These are phyloP conservation scores for Osmanthus fragrans DNA, from an alignment of 257 asterid genomes.

Conservation along the genomic window DNA sequence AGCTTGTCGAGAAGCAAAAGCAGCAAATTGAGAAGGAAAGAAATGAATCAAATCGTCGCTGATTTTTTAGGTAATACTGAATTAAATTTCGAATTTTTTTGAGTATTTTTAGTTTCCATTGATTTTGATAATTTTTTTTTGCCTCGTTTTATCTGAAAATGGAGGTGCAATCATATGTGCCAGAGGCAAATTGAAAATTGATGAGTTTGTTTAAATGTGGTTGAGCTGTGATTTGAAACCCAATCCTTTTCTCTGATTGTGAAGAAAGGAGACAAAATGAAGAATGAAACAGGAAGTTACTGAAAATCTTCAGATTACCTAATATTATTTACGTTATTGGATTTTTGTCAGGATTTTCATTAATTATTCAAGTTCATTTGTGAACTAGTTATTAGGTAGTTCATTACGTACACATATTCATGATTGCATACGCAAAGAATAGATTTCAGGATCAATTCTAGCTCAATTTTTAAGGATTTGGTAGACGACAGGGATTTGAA, in stretches of 20 bases:
- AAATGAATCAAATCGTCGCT: conserved; percentile 36
- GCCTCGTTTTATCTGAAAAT: background rate
- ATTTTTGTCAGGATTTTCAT: background rate
- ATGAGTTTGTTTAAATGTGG: background rate
- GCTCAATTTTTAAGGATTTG: no score
- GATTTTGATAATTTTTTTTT: background rate
- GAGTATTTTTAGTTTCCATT: background rate
- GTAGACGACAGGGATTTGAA: no score
- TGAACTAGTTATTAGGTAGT: no score
- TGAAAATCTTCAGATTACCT: background rate
- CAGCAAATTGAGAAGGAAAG: conserved; percentile 69
- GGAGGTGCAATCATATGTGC: background rate
- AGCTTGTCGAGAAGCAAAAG: conserved; percentile 93
- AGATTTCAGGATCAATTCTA: background rate
- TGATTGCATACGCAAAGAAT: background rate
- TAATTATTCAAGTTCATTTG: background rate
- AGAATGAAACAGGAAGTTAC: background rate
- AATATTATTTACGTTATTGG: background rate
- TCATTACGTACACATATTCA: background rate
- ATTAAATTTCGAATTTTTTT: background rate
- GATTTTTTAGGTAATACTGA: conserved; percentile 5
- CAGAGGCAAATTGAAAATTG: background rate
- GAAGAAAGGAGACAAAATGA: background rate
- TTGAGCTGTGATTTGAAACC: background rate
- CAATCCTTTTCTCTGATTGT: background rate